A percentile compares a stretch with the other conserved stretches of the same genome.
Conservation (phyloP, 208 protist species). For the Endotrypanum monterogeii region DNA sequence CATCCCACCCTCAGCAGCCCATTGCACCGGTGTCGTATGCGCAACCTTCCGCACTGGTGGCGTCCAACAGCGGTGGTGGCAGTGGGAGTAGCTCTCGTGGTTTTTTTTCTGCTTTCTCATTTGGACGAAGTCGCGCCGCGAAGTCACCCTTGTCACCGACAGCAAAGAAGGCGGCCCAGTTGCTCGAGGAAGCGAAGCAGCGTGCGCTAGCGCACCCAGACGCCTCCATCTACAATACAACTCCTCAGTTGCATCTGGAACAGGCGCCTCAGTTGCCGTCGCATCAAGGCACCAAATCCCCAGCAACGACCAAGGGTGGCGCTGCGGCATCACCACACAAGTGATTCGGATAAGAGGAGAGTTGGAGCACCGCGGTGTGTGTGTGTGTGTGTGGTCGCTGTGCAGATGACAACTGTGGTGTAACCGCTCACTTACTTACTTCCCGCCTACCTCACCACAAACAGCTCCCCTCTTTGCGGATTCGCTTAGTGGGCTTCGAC, state of each 20-base stretch:
- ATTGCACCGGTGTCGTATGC: background rate
- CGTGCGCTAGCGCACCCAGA: constrained; percentile 27
- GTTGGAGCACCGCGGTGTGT: background rate
- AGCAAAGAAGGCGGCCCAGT: background rate
- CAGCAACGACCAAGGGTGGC: background rate
- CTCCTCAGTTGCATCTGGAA: constrained; percentile 1
- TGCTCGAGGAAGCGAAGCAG: constrained; percentile 16
- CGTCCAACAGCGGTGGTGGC: background rate
- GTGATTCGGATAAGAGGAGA: background rate
- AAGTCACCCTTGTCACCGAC: constrained; percentile 8
- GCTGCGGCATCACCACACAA: background rate
- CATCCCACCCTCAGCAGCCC: background rate
- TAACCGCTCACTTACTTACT: too few relatives aligned
- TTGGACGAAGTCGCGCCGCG: constrained; percentile 4
- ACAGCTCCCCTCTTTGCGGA: too few relatives aligned
- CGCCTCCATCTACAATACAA: constrained; percentile 18
- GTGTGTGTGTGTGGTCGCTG: background rate
- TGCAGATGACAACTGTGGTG: too few relatives aligned
- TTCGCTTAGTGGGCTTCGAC: too few relatives aligned
- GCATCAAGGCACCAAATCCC: background rate
- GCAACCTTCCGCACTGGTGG: background rate
- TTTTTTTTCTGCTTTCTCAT: constrained; percentile 21
- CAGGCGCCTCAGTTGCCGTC: background rate
- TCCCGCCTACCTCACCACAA: too few relatives aligned
- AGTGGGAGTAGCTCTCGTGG: background rate